Evolutionary conservation across 2,329 filamentous ascomycete genomes (phyloP).

Genomic region (Diaporthe eres): DNA sequence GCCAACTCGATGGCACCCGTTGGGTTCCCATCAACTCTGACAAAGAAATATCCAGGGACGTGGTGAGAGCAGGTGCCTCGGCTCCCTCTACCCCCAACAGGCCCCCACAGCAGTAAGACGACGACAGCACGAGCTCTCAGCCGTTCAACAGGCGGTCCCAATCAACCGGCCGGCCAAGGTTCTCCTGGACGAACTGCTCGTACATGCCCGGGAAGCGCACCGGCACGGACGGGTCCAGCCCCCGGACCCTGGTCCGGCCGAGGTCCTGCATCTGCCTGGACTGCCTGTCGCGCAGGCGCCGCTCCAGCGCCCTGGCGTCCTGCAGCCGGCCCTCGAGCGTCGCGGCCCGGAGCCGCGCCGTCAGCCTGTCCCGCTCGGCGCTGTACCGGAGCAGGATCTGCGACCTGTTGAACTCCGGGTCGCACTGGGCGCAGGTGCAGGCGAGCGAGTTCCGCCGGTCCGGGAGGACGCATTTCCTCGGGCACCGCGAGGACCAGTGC

Average conservation of each 20-base stretch:
- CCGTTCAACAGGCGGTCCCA: slow-evolving; percentile 37
- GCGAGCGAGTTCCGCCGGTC: slow-evolving; percentile 34
- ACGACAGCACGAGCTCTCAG: neutral
- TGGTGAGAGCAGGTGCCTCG: slow-evolving; percentile 2
- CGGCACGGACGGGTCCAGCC: slow-evolving; percentile 34
- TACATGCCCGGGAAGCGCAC: slow-evolving; percentile 40
- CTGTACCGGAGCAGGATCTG: slow-evolving; percentile 38
- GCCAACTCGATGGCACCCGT: slow-evolving; percentile 40
- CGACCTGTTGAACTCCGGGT: slow-evolving; percentile 36
- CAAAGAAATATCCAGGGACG: slow-evolving; percentile 28
- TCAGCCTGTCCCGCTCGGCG: slow-evolving; percentile 19
- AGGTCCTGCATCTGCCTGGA: slow-evolving; percentile 38
- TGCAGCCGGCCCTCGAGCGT: slow-evolving; percentile 60
- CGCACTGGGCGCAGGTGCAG: slow-evolving; percentile 43
- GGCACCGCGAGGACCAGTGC: slow-evolving; percentile 39
- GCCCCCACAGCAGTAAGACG: no score
- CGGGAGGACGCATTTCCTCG: slow-evolving; percentile 40
- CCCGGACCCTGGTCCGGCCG: slow-evolving; percentile 8
- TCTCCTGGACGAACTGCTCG: slow-evolving; percentile 38
- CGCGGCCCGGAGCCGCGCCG: slow-evolving; percentile 64
- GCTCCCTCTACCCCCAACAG: neutral
- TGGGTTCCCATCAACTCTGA: slow-evolving; percentile 36
- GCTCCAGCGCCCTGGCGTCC: slow-evolving; percentile 39
- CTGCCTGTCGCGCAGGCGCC: slow-evolving; percentile 25
- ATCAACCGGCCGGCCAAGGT: slow-evolving; percentile 37